Evolutionary conservation across 805 yeast species (phyloP).

Genomic region (Yarrowia deformans): DNA sequence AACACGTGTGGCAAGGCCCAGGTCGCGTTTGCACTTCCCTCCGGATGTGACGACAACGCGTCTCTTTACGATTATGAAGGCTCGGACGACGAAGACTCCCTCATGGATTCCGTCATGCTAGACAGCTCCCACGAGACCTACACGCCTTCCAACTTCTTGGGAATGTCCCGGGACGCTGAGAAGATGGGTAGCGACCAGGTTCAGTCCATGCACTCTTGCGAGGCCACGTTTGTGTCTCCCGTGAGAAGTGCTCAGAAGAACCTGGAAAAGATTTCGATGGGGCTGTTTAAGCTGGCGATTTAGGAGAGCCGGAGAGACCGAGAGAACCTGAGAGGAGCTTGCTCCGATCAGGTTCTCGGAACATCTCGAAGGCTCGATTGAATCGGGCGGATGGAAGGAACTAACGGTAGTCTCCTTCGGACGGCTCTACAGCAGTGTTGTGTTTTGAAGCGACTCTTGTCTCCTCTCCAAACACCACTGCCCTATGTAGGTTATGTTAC

Average conservation of each 20-base stretch:
- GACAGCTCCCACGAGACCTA: slow-evolving; percentile 38
- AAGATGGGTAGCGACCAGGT: slow-evolving; percentile 30
- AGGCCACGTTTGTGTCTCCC: slow-evolving; percentile 35
- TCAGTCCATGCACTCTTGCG: slow-evolving; percentile 16
- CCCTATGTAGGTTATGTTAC: too few relatives aligned
- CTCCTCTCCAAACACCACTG: too few relatives aligned
- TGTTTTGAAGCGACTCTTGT: too few relatives aligned
- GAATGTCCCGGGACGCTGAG: slow-evolving; percentile 33
- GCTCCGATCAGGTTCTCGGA: too few relatives aligned
- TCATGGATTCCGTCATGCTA: slow-evolving; percentile 30
- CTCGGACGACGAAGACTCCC: slow-evolving; percentile 28
- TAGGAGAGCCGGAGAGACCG: not conserved
- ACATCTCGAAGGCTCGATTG: too few relatives aligned
- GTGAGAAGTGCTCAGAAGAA: slow-evolving; percentile 11
- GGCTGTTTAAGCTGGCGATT: slow-evolving; percentile 7
- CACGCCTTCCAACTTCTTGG: slow-evolving; percentile 35
- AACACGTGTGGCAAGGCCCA: slow-evolving; percentile 35
- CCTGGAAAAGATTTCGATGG: slow-evolving; percentile 33
- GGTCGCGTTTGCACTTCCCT: slow-evolving; percentile 26
- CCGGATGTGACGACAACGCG: slow-evolving; percentile 7
- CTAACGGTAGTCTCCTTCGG: too few relatives aligned
- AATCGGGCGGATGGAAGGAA: too few relatives aligned
- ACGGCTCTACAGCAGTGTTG: too few relatives aligned
- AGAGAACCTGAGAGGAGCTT: too few relatives aligned
- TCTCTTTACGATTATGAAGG: not conserved